phyloP scores from a whole-genome alignment of 345 rosid genomes.

The Populus pruinosa region DNA sequence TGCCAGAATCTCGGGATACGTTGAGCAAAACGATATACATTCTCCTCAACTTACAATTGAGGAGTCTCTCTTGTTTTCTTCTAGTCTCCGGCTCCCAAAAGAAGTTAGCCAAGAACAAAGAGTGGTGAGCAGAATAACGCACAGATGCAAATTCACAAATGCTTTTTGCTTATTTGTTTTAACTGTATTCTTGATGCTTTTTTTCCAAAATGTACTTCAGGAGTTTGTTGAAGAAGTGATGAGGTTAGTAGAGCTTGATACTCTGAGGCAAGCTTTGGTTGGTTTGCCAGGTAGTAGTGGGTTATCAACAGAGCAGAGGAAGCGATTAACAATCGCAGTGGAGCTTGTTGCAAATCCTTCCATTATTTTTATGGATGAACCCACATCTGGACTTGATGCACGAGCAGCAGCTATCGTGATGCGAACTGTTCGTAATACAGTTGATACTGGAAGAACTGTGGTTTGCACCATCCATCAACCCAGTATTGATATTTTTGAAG shows the following conservation, averaged over 20 bases:
- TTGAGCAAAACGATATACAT: slow-evolving; percentile 94
- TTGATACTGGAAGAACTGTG: too few relatives aligned
- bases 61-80: slow-evolving; percentile 88
- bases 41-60: slow-evolving; percentile 95
- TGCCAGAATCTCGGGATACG: slow-evolving; percentile 91
- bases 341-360: slow-evolving; percentile 97
- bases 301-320: slow-evolving; percentile 91
- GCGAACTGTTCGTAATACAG: slow-evolving; percentile 93
- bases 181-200: slow-evolving; percentile 1
- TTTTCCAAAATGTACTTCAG: slow-evolving; percentile 35
- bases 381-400: slow-evolving; percentile 96
- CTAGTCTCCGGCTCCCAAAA: slow-evolving; percentile 75
- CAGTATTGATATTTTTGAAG: slow-evolving; percentile 88
- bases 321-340: slow-evolving; percentile 87
- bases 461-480: slow-evolving; percentile 97
- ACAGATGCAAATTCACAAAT: background rate
- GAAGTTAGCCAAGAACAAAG: slow-evolving; percentile 63
- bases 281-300: slow-evolving; percentile 87
- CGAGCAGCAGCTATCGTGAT: slow-evolving; percentile 97
- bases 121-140: slow-evolving; percentile 37
- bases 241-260: slow-evolving; percentile 80
- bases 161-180: slow-evolving; percentile 3
- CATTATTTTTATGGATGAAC: slow-evolving; percentile 93
- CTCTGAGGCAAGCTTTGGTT: slow-evolving; percentile 65
- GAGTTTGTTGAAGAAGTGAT: slow-evolving; percentile 95